Base-by-base conservation (phyloP, 108 stramenopile species). In the Conticribra guillardii region DNA sequence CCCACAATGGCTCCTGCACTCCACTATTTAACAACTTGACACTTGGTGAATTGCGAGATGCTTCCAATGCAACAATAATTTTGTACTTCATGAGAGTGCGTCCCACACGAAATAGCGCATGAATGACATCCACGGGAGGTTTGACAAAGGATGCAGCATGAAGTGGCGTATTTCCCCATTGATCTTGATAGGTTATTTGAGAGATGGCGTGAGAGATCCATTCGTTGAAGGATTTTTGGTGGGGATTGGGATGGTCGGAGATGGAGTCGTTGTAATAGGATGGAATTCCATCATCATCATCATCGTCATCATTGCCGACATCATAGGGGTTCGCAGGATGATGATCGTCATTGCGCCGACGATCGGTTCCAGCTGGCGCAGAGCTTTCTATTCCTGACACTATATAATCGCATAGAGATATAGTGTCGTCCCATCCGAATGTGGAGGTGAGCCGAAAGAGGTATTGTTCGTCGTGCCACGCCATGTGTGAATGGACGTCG, bases 401-500 rank as follows among this genome's bases (percentile, higher is more conserved):
- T 11, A 63, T 19, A 1, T 15, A 24, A 26, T 68, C 48, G 61
- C 75, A 76, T 4, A 76, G n/a, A 14, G 61, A 9, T 21, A 69
- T 64, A 7, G 67, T 53, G 0, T 68, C 75, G 2, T 76, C 75
- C 75, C 75, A 76, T 2, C 67, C 67, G 27, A 76, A 76, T 0
- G 75, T 76, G 26, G 67, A 69, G n/a, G 67, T 48, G 8, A 69
- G 49, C 5, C 67, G 75, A 64, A 69, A 76, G 75, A 76, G 75
- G 61, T 69, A 64, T 69, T 63, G 64, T 28, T 60, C 48, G 45
- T 74, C 73, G 64, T 66, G 23, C 50, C 47, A 49, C 30, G 62
- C 9, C 27, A 63, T 49, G 44, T 47, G 11, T 41, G 37, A 5
- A 11, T 41, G 5, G 37, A 9, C 37, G 37, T 41, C 11, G 37